Evolutionary conservation across 1,284 basidiomycete species (phyloP).

Genomic region (Fomitopsis schrenkii): DNA sequence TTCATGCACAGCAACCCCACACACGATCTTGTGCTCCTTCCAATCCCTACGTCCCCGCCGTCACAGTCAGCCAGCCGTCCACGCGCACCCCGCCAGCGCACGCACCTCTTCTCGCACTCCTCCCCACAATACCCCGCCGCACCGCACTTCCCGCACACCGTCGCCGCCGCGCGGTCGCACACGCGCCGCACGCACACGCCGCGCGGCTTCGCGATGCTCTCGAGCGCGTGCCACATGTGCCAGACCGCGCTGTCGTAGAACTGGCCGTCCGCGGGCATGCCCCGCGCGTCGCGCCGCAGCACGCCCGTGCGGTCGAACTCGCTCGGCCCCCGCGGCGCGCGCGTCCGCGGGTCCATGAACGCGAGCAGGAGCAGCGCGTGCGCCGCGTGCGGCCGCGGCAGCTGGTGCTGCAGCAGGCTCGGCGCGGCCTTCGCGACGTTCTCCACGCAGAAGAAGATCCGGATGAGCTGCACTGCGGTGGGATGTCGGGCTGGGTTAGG

Average conservation of each 20-base stretch:
- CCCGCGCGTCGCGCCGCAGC: background rate
- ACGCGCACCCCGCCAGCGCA: background rate
- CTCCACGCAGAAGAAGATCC: background rate
- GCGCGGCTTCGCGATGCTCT: background rate
- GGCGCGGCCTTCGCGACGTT: background rate
- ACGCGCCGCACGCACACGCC: background rate
- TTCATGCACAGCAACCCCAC: background rate
- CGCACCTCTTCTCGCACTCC: background rate
- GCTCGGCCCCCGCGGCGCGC: background rate
- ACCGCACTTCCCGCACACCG: background rate
- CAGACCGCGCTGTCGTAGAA: background rate
- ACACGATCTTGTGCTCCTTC: background rate
- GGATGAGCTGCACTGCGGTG: background rate
- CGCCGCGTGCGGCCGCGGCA: background rate
- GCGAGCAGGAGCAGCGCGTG: background rate
- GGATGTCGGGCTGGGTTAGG: background rate
- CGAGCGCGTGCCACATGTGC: background rate
- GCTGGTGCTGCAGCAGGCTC: background rate
- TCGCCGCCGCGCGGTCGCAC: background rate
- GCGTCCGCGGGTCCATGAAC: background rate
- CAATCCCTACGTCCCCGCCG: background rate
- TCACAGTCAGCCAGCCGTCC: background rate
- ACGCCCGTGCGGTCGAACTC: background rate
- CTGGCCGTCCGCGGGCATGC: background rate
- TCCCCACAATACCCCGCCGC: background rate